Conservation (phyloP, 257 asterid species). For the Solanum virginianum region DNA sequence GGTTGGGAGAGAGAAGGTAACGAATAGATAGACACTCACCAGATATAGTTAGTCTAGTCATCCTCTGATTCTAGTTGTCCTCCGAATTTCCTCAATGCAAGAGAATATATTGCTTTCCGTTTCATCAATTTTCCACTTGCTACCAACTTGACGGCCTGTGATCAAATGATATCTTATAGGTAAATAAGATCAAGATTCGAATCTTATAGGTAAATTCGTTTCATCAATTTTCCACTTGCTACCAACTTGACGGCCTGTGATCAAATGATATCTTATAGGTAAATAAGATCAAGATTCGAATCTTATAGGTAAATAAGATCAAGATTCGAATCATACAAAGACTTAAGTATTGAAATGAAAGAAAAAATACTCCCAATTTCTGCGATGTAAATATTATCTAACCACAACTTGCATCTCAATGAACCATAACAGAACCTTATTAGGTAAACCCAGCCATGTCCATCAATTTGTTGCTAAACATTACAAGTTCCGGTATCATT, state of each 20-base stretch:
- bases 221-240: constrained; percentile 65
- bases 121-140: constrained; percentile 64
- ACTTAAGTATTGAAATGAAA: neutral
- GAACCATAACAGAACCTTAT: neutral
- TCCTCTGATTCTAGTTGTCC: constrained; percentile 28
- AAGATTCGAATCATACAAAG: neutral
- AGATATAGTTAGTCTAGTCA: constrained; percentile 1
- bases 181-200: neutral
- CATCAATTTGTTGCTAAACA: constrained; percentile 16
- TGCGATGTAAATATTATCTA: neutral
- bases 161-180: neutral
- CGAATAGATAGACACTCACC: neutral
- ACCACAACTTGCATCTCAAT: neutral
- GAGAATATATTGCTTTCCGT: constrained; percentile 33
- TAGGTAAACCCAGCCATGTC: neutral
- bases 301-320: no score
- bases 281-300: no score
- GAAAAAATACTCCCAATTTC: neutral
- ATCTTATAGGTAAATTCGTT: no score
- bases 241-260: constrained; percentile 91
- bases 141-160: constrained; percentile 92
- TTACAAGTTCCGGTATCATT: neutral
- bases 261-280: neutral
- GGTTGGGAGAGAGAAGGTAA: neutral
- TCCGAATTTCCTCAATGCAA: constrained; percentile 74